Base-by-base conservation (phyloP, 495 filamentous ascomycete species). In the Aspergillus sparsus region DNA sequence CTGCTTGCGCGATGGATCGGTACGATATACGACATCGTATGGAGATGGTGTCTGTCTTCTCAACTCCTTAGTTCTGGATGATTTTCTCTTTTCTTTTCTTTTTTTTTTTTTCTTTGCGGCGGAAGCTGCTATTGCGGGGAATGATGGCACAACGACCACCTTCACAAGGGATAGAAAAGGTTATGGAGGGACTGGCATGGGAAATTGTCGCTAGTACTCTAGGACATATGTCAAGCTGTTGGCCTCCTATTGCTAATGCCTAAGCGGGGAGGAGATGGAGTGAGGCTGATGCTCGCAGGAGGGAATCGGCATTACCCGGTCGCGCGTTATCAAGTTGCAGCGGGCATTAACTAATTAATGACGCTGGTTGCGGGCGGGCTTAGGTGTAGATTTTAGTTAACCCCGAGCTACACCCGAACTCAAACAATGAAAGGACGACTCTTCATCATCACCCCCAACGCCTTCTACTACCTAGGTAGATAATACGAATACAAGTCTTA, bases 1-100 rank as follows among this genome's bases (percentile, higher is more conserved):
- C 90, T 95, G 70, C 87, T 96, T 31, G 94, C 89, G 63, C 88
- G 80, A 73, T 98, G 94, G 56, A 99, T 96, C 5, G 94, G 93
- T 61, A 91, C 92, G 60, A 99, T 77, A 67, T 97, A 99, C 49
- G 95, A 89, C 94, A 99, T 99, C n/a, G 35, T 66, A 49, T 41
- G 21, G 13, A 4, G 15, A 16, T 35, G 2, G 16, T 39, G n/a
- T 27, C 21, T 27, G 46, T n/a, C 35, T 49, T 49, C n/a, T 49
- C 35, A 34, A 35, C 13, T 9, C 16, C 37, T 33, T 10, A 11
- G 16, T 31, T 46, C 11, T 31, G 41, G 21, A 27, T 27, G 21
- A 3, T 3, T 27, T 27, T 27, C 21, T 27, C 21, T 27, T 27
- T 27, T 27, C 21, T 27, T 27, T 27, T 27, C 21, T 3, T 27